These are phyloP conservation scores for barrel medic (Medicago truncatula) DNA, from an alignment of 306 rosid genomes.

Conservation along the genomic window MtrunA17r5.0-ANR NC_053043.1:24667001-24667500, in stretches of 20 bases:
- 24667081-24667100: neutral
- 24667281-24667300: neutral
- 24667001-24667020: neutral
- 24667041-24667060: conserved; percentile 4
- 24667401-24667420: neutral
- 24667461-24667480: conserved; percentile 25
- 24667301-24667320: neutral
- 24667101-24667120: neutral
- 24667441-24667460: neutral
- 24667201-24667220: neutral
- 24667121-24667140: neutral
- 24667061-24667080: neutral
- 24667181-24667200: neutral
- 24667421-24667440: conserved; percentile 16
- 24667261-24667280: neutral
- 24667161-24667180: neutral
- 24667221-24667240: neutral
- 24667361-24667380: conserved; percentile 10
- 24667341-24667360: conserved; percentile 1
- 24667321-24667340: neutral
- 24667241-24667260: neutral
- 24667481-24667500: neutral
- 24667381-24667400: neutral
- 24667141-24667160: neutral
- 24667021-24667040: neutral